These are phyloP conservation scores for Didymella segeticola DNA, from an alignment of 2,329 filamentous ascomycete species.

Conservation along the genomic window DNA sequence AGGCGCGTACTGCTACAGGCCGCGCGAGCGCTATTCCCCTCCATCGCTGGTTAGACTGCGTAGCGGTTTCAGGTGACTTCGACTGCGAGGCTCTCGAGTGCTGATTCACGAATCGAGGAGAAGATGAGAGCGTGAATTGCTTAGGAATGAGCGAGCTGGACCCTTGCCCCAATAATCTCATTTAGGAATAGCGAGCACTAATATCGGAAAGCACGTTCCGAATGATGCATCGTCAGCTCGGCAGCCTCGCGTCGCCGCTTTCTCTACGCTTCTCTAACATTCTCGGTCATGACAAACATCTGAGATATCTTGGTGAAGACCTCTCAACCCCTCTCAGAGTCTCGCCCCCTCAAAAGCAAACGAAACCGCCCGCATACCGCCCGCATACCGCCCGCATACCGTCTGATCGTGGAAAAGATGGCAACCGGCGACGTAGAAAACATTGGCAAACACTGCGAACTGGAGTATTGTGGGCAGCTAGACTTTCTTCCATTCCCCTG, in stretches of 20 bases:
- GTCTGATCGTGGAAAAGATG: slow-evolving; percentile 62
- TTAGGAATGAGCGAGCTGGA: not conserved
- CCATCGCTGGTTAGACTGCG: too few relatives aligned
- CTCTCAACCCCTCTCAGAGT: not conserved
- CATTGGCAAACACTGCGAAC: slow-evolving; percentile 90
- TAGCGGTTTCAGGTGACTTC: too few relatives aligned
- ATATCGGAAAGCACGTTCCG: slow-evolving; percentile 23
- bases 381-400: not conserved
- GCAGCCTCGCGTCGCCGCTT: slow-evolving; percentile 1
- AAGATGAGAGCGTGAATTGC: not conserved
- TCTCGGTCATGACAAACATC: not conserved
- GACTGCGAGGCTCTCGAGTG: too few relatives aligned
- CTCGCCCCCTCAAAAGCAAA: too few relatives aligned
- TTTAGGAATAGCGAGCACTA: not conserved
- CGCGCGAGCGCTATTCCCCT: too few relatives aligned
- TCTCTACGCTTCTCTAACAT: slow-evolving; percentile 2
- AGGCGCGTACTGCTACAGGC: not conserved
- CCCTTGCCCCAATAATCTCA: not conserved
- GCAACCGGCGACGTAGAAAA: slow-evolving; percentile 74
- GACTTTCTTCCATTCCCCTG: slow-evolving; percentile 96
- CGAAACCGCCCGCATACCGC: too few relatives aligned
- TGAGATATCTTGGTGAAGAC: not conserved
- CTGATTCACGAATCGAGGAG: too few relatives aligned
- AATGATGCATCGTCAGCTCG: slow-evolving; percentile 20
- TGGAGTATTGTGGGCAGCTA: slow-evolving; percentile 88